Base-by-base conservation (phyloP, 768 basidiomycete genomes). In the Tephrocybe sp. region DNA sequence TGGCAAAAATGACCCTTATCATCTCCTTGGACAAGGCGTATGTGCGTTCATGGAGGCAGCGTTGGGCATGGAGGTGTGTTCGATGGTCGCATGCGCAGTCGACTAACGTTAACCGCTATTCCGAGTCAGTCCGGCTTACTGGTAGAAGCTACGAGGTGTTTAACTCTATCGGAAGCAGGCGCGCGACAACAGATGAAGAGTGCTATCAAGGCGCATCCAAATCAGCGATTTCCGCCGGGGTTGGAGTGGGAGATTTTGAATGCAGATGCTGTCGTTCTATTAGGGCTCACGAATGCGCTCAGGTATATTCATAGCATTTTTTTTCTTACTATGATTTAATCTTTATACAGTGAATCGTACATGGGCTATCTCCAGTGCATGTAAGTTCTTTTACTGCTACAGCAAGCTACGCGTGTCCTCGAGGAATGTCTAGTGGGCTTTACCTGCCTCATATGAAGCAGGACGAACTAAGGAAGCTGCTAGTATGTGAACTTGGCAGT, bases 281-380 rank as follows among this genome's bases (percentile, higher is more conserved):
- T 84, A 5, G 89, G 88, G 0, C 65, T 91, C 45, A 86, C 83
- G 0, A 78, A 84, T 57, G 87, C 84, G 8, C 65, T 90, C 33
- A 82, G 80, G 87, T 86, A 55, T 18, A 77, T 64, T 7, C 30
- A 40, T 13, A 11, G 25, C 18, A 29, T 5, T 11, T 29, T 29
- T 29, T 16, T n/a, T 48, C 5, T 29, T 12, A 34, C 11, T 34
- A 6, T 30, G 15, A n/a, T 34, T 34, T 4, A 7, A 34, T n/a
- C n/a, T n/a, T n/a, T n/a, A n/a, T 40, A 33, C 25, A 88, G 85
- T 48, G 88, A 90, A 66, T 82, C 82, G 1, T 88, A 88, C 63
- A 82, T 79, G 72, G 88, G 88, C 27, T 90, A 90, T 61, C 57
- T 89, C 7, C 86, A 88, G 56, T 89, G 86, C 70, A 72, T 89